Conservation (phyloP, 2,329 filamentous ascomycete species). For the Sodiomyces alkalinus region DNA sequence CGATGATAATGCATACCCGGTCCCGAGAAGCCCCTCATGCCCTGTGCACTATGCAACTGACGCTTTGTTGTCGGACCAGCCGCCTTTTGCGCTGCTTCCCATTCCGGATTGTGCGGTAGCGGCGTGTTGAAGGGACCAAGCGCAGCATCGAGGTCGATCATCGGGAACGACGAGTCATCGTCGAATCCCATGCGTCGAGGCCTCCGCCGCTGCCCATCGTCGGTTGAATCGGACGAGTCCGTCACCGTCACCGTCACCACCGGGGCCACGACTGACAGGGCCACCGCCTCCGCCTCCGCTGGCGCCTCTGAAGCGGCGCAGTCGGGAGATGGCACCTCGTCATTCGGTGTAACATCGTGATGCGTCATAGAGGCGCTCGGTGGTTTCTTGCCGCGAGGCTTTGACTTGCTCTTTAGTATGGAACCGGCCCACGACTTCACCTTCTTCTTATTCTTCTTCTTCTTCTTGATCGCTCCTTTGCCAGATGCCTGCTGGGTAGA, state of each 20-base stretch:
- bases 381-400: conserved; percentile 26
- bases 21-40: conserved; percentile 51
- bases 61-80: conserved; percentile 40
- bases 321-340: too few relatives aligned
- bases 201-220: conserved; percentile 16
- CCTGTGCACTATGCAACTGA: conserved; percentile 62
- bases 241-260: conserved; percentile 24
- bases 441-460: conserved; percentile 49
- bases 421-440: conserved; percentile 60
- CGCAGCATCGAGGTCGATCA: conserved; percentile 90
- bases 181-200: conserved; percentile 23
- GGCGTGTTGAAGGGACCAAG: conserved; percentile 85
- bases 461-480: conserved; percentile 16
- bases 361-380: not conserved
- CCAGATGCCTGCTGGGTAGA: too few relatives aligned
- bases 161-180: conserved; percentile 56
- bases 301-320: conserved; percentile 1
- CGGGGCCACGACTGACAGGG: conserved; percentile 13
- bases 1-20: conserved; percentile 63
- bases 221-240: conserved; percentile 17
- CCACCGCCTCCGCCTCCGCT: conserved; percentile 9
- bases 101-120: conserved; percentile 43
- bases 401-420: conserved; percentile 48
- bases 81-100: conserved; percentile 49
- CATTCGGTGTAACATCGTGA: too few relatives aligned